Base-by-base conservation (phyloP, 805 yeast genomes). In the Kuraishia ogatae region DNA sequence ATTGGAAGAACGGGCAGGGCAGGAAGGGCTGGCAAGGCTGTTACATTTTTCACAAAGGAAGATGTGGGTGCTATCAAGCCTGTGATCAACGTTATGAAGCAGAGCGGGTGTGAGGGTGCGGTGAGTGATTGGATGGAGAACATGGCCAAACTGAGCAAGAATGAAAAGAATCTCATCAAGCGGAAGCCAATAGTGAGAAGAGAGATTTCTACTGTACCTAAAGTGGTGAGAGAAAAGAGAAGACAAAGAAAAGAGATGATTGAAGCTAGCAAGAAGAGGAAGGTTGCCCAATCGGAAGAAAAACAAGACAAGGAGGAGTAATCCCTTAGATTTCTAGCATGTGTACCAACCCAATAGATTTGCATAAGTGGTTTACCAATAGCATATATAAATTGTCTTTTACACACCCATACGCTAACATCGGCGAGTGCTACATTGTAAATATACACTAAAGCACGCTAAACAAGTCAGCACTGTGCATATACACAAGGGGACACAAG, bases 1-100 rank as follows among this genome's bases (percentile, higher is more conserved):
- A 89, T 94, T 64, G 99, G 99, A 70, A 87, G 99, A 77, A 93
- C 99, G 1, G 99, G 99, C 61, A 85, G 99, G 78, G 97, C 90
- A 54, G 97, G 96, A 1, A 82, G 87, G 57, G 64, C 72, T 8
- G 99, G 99, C 56, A 79, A 79, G 62, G 97, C 98, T 0, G 82
- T 94, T 20, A 94, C 99, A 0, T 85, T 92, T 60, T 94, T 88
- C 73, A 93, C 99, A 24, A 92, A 91, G 66, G 96, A 89, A 59
- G 99, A 94, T 66, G 71, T 80, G 2, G 68, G 79, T 55, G 82
- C 87, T 1, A 79, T 94, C 50, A 87, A 88, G 66, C 87, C 94
- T 10, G 88, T 94, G 49, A 81, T 93, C 28, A 94, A 92, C 65
- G 98, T 94, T 17, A 93, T 94, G 97, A 88, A 87, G 63, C 96